Evolutionary conservation across 768 basidiomycete species (phyloP).

Genomic region (Lactifluus pinguis): DNA sequence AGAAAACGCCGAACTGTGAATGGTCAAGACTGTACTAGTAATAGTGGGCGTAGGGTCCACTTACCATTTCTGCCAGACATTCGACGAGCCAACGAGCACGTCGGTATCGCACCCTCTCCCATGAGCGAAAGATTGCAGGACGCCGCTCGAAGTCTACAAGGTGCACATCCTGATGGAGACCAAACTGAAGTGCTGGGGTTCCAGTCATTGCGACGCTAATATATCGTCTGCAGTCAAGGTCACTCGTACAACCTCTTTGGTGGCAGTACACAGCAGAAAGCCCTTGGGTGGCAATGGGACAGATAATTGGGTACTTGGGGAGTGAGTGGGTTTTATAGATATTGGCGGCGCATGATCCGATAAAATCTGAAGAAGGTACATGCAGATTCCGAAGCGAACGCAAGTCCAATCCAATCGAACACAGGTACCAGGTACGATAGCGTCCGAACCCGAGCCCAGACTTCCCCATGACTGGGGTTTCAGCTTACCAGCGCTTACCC

Average conservation of each 20-base stretch:
- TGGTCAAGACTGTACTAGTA: neutral
- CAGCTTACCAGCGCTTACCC: too few species aligned
- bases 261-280: neutral
- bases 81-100: slow-evolving; percentile 47
- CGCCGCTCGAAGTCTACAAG: slow-evolving; percentile 36
- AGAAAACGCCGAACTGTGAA: slow-evolving; percentile 15
- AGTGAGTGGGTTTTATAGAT: neutral
- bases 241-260: neutral
- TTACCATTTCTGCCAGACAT: slow-evolving; percentile 52
- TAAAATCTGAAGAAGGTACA: too few species aligned
- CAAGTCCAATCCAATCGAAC: too few species aligned
- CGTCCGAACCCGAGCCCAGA: too few species aligned
- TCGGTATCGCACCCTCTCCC: slow-evolving; percentile 37
- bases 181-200: neutral
- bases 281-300: neutral
- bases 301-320: neutral
- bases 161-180: slow-evolving; percentile 24
- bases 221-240: neutral
- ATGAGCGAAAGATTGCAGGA: slow-evolving; percentile 33
- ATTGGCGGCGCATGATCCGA: neutral
- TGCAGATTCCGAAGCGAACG: too few species aligned
- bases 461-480: too few species aligned
- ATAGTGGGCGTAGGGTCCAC: neutral
- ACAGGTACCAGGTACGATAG: too few species aligned
- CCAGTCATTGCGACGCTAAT: neutral